Percentiles rank a stretch among this genome's conserved stretches.
Evolutionary conservation across 495 filamentous ascomycete genomes (phyloP).

Genomic region (Copromyces sp.): DNA sequence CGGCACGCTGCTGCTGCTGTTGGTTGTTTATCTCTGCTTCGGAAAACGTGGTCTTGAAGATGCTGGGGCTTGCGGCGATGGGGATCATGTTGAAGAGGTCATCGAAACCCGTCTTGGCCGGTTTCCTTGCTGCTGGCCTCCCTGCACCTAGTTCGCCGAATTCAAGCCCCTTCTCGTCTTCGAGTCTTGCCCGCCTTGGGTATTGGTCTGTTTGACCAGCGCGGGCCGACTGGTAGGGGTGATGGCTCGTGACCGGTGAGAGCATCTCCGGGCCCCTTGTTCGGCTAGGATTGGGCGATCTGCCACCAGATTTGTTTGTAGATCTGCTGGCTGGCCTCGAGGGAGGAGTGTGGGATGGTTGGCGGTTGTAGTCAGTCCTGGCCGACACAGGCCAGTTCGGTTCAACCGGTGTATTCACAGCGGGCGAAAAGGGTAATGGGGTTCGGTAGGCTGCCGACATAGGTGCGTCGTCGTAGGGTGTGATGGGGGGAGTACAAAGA

Average conservation of each 20-base stretch:
- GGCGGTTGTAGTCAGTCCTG: slow-evolving; percentile 5
- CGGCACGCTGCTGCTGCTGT: neutral
- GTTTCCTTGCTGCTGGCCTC: neutral
- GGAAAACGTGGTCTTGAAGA: slow-evolving; percentile 9
- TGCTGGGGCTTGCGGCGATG: slow-evolving; percentile 22
- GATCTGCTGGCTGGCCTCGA: slow-evolving; percentile 4
- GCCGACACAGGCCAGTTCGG: slow-evolving; percentile 11
- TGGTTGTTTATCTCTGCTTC: neutral
- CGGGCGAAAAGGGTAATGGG: slow-evolving; percentile 4
- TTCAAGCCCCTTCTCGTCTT: neutral
- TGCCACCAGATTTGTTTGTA: neutral
- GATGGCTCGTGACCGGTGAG: neutral
- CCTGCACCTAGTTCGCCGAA: neutral
- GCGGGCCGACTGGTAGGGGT: neutral
- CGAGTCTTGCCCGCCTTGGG: neutral
- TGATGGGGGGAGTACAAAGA: slow-evolving; percentile 14
- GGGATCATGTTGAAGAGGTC: slow-evolving; percentile 9
- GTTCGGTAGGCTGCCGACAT: neutral
- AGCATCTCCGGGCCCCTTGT: neutral
- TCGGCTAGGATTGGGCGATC: slow-evolving; percentile 8
- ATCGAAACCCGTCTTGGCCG: neutral
- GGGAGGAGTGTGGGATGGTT: slow-evolving; percentile 1
- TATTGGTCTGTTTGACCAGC: neutral
- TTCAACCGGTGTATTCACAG: slow-evolving; percentile 12
- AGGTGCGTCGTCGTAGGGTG: slow-evolving; percentile 9